Percentiles rank a stretch among this genome's conserved stretches.
Conservation (phyloP, 2,329 filamentous ascomycete species). For the Aureobasidium subglaciale region DNA sequence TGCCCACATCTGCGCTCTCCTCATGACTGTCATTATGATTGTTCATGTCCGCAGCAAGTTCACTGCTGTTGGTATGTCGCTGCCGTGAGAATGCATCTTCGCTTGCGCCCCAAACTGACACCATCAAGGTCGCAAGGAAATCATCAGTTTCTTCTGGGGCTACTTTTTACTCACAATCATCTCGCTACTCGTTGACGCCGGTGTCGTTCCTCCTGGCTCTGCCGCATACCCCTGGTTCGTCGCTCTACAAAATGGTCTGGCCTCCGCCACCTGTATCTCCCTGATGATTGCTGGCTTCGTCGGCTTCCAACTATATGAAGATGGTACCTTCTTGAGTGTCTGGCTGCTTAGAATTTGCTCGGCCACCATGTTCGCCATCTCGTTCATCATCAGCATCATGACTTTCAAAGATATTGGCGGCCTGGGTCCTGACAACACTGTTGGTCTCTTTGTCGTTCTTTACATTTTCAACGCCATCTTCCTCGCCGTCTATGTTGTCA, state of each 20-base stretch:
- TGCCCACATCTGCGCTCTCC: conserved; percentile 82
- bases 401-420: conserved; percentile 93
- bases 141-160: conserved; percentile 91
- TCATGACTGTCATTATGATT: conserved; percentile 97
- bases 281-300: conserved; percentile 96
- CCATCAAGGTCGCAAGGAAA: conserved; percentile 55
- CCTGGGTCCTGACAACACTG: conserved; percentile 73
- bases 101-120: not conserved
- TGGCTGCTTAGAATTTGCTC: conserved; percentile 84
- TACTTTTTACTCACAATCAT: conserved; percentile 86
- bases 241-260: conserved; percentile 75
- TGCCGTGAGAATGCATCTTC: not conserved
- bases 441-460: conserved; percentile 83
- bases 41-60: conserved; percentile 96
- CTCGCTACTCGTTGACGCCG: conserved; percentile 85
- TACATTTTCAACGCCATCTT: conserved; percentile 87
- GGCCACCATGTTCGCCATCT: conserved; percentile 73
- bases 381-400: conserved; percentile 77
- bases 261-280: conserved; percentile 79
- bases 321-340: conserved; percentile 85
- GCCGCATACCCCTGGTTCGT: conserved; percentile 84
- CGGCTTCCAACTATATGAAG: conserved; percentile 96
- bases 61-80: conserved; percentile 77
- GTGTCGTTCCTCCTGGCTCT: conserved; percentile 79
- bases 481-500: conserved; percentile 73